Evolutionary conservation across 345 rosid species (phyloP).

Genomic region (Mangifera indica): DNA sequence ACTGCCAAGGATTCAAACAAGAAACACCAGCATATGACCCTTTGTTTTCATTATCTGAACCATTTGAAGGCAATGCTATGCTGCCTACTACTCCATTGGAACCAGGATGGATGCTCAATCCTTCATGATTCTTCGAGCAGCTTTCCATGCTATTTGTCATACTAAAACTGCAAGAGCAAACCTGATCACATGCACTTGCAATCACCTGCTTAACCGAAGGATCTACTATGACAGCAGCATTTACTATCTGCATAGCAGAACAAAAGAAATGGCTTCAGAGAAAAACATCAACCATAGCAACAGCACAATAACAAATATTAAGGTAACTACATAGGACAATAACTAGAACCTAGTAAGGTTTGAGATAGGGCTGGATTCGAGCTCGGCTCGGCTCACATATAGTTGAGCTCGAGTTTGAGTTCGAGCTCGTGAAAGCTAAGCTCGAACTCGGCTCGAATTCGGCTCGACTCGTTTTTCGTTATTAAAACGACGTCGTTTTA

Average conservation of each 20-base stretch:
- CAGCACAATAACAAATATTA: neutral
- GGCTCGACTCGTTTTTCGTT: too few relatives aligned
- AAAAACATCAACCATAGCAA: neutral
- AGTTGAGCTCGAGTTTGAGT: too few relatives aligned
- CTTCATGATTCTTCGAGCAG: slow-evolving; percentile 20
- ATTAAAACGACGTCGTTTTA: too few relatives aligned
- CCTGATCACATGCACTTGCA: slow-evolving; percentile 68
- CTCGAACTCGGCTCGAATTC: too few relatives aligned
- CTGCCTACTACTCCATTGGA: slow-evolving; percentile 16
- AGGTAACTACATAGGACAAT: neutral
- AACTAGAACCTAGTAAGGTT: too few relatives aligned
- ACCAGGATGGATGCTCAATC: slow-evolving; percentile 2
- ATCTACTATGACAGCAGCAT: slow-evolving; percentile 88
- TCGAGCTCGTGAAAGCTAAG: too few relatives aligned
- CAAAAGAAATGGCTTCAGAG: neutral
- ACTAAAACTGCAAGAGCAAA: slow-evolving; percentile 25
- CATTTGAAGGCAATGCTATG: slow-evolving; percentile 25
- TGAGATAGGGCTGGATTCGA: too few relatives aligned
- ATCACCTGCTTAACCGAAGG: slow-evolving; percentile 51
- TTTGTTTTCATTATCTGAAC: slow-evolving; percentile 22
- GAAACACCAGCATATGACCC: slow-evolving; percentile 34
- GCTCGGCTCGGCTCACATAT: too few relatives aligned
- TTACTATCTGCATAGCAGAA: slow-evolving; percentile 47
- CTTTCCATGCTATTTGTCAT: slow-evolving; percentile 21
- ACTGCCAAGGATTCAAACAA: slow-evolving; percentile 75